These are phyloP conservation scores for Backusella macrospora DNA, from an alignment of 192 early-diverging fungal genomes.

Conservation along the genomic window DNA sequence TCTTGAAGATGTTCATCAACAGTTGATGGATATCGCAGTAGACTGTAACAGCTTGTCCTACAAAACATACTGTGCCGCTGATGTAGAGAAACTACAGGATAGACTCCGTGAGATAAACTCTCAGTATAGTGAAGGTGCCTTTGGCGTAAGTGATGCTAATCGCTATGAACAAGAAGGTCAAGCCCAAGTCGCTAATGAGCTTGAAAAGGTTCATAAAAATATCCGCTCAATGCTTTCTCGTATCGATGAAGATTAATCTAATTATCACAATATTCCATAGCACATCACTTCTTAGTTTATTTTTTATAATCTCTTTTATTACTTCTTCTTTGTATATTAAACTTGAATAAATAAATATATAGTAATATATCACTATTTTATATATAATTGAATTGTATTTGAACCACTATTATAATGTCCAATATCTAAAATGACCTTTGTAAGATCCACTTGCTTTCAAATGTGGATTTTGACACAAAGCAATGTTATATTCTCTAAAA, in stretches of 20 bases:
- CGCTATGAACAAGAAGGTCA: conserved; percentile 23
- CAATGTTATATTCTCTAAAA: too few species aligned
- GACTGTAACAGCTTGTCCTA: conserved; percentile 17
- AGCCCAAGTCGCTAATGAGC: conserved; percentile 21
- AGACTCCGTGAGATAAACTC: conserved; percentile 15
- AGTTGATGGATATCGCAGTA: conserved; percentile 24
- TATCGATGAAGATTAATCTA: background rate
- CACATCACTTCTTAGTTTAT: background rate
- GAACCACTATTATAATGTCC: background rate
- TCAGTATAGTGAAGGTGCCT: conserved; percentile 16
- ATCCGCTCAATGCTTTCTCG: conserved; percentile 23
- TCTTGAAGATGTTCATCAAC: conserved; percentile 24
- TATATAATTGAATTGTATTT: background rate
- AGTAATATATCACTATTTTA: background rate
- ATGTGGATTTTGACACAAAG: too few species aligned
- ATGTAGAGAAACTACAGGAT: conserved; percentile 14
- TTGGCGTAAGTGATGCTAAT: background rate
- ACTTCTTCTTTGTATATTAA: background rate
- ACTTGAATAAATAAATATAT: conserved; percentile 7
- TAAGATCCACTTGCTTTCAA: too few species aligned
- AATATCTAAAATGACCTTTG: too few species aligned
- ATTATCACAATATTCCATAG: too few species aligned
- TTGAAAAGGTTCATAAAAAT: conserved; percentile 26
- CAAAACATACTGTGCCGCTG: conserved; percentile 21
- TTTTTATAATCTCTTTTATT: background rate